These are phyloP conservation scores for Ceratocystis eucalypticola DNA, from an alignment of 2,329 filamentous ascomycete species.

Conservation along the genomic window DNA sequence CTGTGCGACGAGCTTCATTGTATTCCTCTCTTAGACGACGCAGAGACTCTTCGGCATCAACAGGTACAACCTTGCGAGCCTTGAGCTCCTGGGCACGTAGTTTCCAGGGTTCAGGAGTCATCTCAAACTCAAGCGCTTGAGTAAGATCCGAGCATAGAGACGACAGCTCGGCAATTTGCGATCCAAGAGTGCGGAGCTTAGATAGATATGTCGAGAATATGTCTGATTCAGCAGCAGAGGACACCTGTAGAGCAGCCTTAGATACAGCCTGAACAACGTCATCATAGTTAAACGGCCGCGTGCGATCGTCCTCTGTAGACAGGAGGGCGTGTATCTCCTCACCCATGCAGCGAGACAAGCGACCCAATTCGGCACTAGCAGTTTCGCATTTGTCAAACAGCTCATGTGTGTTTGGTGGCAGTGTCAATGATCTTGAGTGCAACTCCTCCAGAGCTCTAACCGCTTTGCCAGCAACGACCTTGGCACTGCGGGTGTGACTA, in stretches of 20 bases:
- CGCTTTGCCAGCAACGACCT: slow-evolving; percentile 70
- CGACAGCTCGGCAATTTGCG: slow-evolving; percentile 55
- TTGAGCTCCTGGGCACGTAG: slow-evolving; percentile 69
- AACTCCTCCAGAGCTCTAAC: slow-evolving; percentile 66
- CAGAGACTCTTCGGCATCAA: slow-evolving; percentile 77
- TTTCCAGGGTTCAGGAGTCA: slow-evolving; percentile 64
- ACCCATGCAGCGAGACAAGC: slow-evolving; percentile 54
- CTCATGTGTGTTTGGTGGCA: slow-evolving; percentile 52
- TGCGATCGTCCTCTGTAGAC: slow-evolving; percentile 53
- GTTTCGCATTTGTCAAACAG: slow-evolving; percentile 58
- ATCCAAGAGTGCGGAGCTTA: slow-evolving; percentile 51
- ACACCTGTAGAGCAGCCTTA: slow-evolving; percentile 31
- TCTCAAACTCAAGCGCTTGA: slow-evolving; percentile 67
- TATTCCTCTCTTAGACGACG: slow-evolving; percentile 67
- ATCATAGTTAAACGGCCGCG: slow-evolving; percentile 49
- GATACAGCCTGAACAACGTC: slow-evolving; percentile 55
- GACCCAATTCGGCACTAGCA: slow-evolving; percentile 50
- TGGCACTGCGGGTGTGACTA: slow-evolving; percentile 64
- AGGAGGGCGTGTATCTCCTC: slow-evolving; percentile 51
- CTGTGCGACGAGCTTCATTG: slow-evolving; percentile 57
- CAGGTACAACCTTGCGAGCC: slow-evolving; percentile 63
- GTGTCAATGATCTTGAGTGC: slow-evolving; percentile 57
- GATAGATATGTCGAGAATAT: slow-evolving; percentile 55
- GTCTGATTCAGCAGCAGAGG: slow-evolving; percentile 46
- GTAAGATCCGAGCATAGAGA: slow-evolving; percentile 56